Percentiles rank a stretch among this genome's conserved stretches.
These are phyloP conservation scores for Pistacia integerrima DNA, from an alignment of 345 rosid species.

Conservation along the genomic window DNA sequence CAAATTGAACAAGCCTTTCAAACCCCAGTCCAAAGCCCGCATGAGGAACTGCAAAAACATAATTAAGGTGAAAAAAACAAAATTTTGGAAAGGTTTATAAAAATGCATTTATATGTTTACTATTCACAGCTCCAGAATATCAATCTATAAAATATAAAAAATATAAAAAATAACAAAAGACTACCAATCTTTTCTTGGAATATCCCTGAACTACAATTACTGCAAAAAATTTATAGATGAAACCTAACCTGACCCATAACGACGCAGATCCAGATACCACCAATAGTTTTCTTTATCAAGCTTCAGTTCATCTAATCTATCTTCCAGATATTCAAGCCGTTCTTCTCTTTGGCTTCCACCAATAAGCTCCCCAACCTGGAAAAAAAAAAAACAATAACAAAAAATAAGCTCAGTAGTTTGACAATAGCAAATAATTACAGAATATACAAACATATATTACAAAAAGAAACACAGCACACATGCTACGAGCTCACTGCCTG, in stretches of 20 bases:
- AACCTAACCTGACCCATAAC: conserved; percentile 89
- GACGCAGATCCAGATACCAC: conserved; percentile 98
- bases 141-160: not conserved
- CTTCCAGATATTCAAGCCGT: conserved; percentile 80
- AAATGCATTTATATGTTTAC: not conserved
- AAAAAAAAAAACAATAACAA: conserved; percentile 8
- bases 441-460: not conserved
- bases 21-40: conserved; percentile 96
- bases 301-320: conserved; percentile 72
- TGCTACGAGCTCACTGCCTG: not conserved
- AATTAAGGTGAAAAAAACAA: not conserved
- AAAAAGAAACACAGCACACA: not conserved
- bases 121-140: not conserved
- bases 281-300: conserved; percentile 83
- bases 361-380: conserved; percentile 87
- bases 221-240: not conserved
- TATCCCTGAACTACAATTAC: too few species aligned
- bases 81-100: too few species aligned
- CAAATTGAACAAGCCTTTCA: conserved; percentile 96
- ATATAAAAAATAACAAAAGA: not conserved
- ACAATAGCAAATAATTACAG: not conserved
- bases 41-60: conserved; percentile 76
- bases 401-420: not conserved
- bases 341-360: conserved; percentile 99
- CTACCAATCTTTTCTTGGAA: too few species aligned